Evolutionary conservation across 176 grass and related monocot genomes (phyloP).

Genomic region (Neostapfia colusana): DNA sequence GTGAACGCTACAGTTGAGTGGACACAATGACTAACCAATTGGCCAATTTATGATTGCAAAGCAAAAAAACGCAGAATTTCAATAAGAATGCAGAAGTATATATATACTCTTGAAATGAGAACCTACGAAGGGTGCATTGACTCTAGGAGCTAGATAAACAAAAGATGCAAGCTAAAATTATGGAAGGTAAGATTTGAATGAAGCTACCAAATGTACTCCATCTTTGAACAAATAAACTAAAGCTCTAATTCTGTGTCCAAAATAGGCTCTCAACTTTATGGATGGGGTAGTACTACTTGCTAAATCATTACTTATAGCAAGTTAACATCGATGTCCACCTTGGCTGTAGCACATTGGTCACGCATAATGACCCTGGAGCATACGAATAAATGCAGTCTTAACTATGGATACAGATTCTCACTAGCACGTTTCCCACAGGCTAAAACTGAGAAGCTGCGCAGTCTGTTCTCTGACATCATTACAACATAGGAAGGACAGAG

Average conservation of each 20-base stretch:
- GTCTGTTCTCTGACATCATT: not conserved
- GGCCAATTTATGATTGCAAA: not conserved
- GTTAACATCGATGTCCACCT: not conserved
- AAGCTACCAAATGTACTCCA: not conserved
- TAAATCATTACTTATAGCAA: conserved; percentile 12
- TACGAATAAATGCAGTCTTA: conserved; percentile 24
- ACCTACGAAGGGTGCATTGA: not conserved
- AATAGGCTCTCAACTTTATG: not conserved
- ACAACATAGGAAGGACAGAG: conserved; percentile 2
- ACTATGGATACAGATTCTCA: not conserved
- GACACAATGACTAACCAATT: not conserved
- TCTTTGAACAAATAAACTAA: conserved; percentile 18
- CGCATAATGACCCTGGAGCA: not conserved
- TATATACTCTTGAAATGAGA: not conserved
- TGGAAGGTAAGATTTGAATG: not conserved
- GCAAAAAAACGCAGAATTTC: not conserved
- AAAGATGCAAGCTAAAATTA: not conserved
- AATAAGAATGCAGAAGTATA: not conserved
- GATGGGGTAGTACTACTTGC: conserved; percentile 4
- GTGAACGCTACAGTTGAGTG: not conserved
- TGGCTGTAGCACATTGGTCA: conserved; percentile 7
- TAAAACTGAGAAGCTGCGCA: not conserved
- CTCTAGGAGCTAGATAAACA: not conserved
- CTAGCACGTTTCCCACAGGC: not conserved
- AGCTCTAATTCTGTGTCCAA: not conserved